Evolutionary conservation across 108 stramenopile species (phyloP), one percentile per base, ranked within the genome.

Genomic region (Fragilariopsis cylindrus): DNA sequence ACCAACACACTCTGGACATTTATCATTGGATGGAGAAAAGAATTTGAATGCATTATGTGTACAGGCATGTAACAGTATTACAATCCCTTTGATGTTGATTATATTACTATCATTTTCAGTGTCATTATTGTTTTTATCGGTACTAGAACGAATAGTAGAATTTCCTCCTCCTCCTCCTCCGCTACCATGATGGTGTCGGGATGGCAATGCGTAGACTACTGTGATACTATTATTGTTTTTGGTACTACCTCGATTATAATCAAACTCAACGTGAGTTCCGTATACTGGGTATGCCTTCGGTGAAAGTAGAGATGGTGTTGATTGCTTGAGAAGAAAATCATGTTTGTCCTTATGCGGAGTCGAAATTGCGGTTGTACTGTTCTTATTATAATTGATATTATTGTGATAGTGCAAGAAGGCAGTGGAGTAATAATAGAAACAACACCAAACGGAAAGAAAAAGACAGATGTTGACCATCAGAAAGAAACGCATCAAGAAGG

Each of bases 1-100:
- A 18, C 85, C 85, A 15, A 83, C 66, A 57, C 85, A 85, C 12
- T 74, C n/a, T 1, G 76, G 73, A 62, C 85, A 85, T 40, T 52
- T 52, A 9, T 4, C 7, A 4, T 49, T 49, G 13, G 74, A 73
- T 1, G 81, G 75, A 7, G 82, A 82, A 50, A 85, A 85, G 76
- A 85, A 85, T 63, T 82, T 85, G 12, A 79, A 16, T 3, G 78
- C 84, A 49, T 44, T 75, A 74, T 85, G 84, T 15, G 81, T 76
- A 60, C 84, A 85, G 19, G 75, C 84, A 67, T 85, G 84, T 16
- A 85, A 55, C 42, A 85, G 62, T 15, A 85, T 21, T 4, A 78
- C 81, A 48, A 79, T 53, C 11, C 81, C 84, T 63, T 72, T 80
- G 12, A 40, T 41, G 4, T 64, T 45, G 8, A 6, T 13, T 1